phyloP scores from a whole-genome alignment of 1,284 basidiomycete genomes.

The Fomes fomentarius region DNA sequence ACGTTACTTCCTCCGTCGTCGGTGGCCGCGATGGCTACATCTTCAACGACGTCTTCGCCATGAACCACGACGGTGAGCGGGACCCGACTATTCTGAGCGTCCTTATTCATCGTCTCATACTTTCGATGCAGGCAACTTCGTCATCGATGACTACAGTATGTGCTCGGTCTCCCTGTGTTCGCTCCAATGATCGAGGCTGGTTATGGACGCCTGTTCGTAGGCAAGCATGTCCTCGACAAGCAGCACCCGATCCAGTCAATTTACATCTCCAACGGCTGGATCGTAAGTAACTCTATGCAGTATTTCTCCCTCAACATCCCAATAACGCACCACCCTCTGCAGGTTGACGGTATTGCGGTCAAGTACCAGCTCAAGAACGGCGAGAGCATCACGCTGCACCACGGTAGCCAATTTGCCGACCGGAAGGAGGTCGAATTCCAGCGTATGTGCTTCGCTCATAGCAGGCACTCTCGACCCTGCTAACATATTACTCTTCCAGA shows the following conservation, averaged over 20 bases:
- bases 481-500: not conserved
- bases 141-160: not conserved
- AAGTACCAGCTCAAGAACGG: slow-evolving; percentile 15
- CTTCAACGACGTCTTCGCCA: slow-evolving; percentile 13
- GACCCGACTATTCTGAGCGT: too few species aligned
- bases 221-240: slow-evolving; percentile 6
- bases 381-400: not conserved
- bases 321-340: not conserved
- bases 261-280: slow-evolving; percentile 8
- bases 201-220: not conserved
- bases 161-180: not conserved
- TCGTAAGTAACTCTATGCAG: not conserved
- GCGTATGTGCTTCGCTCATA: not conserved
- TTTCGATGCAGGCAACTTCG: not conserved
- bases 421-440: not conserved
- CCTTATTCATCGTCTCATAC: too few species aligned
- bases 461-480: not conserved
- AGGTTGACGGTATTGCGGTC: slow-evolving; percentile 20
- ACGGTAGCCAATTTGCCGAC: slow-evolving; percentile 11
- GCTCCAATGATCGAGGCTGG: not conserved
- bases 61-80: slow-evolving; percentile 1
- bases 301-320: not conserved
- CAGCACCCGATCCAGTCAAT: slow-evolving; percentile 17
- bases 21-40: slow-evolving; percentile 13
- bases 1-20: slow-evolving; percentile 12